Conservation (phyloP, 495 filamentous ascomycete genomes). For the Schizothecium vesticola region DNA sequence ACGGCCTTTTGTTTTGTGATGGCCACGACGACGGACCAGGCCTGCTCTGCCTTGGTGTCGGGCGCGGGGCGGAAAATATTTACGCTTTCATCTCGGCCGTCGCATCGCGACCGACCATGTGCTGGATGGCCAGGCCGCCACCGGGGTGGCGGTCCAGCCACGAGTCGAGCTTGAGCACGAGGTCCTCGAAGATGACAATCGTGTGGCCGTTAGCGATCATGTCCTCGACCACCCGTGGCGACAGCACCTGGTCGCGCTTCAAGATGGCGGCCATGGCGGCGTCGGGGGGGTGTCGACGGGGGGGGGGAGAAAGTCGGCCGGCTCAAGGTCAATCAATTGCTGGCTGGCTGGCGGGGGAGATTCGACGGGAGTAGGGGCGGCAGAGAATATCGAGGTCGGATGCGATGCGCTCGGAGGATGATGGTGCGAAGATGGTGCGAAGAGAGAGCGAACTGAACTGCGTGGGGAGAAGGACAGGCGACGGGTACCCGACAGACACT, state of each 20-base stretch:
- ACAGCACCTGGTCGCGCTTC: conserved; percentile 21
- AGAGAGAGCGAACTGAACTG: neutral
- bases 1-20: neutral
- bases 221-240: conserved; percentile 26
- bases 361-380: neutral
- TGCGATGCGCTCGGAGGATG: neutral
- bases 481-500: neutral
- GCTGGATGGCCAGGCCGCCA: conserved; percentile 39
- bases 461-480: neutral
- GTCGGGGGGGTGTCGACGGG: neutral
- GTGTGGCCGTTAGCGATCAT: conserved; percentile 41
- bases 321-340: neutral
- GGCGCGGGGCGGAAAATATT: neutral
- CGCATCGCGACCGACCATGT: conserved; percentile 49
- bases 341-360: neutral
- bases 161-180: conserved; percentile 38
- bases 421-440: neutral
- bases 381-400: neutral
- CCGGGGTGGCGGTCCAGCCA: conserved; percentile 46
- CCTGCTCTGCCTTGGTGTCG: no score
- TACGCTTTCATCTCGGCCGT: conserved; percentile 48
- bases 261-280: conserved; percentile 2
- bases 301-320: neutral
- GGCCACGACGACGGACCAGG: neutral
- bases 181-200: conserved; percentile 42